phyloP scores from a whole-genome alignment of 345 rosid species.

The Excoecaria cochinchinensis region DNA sequence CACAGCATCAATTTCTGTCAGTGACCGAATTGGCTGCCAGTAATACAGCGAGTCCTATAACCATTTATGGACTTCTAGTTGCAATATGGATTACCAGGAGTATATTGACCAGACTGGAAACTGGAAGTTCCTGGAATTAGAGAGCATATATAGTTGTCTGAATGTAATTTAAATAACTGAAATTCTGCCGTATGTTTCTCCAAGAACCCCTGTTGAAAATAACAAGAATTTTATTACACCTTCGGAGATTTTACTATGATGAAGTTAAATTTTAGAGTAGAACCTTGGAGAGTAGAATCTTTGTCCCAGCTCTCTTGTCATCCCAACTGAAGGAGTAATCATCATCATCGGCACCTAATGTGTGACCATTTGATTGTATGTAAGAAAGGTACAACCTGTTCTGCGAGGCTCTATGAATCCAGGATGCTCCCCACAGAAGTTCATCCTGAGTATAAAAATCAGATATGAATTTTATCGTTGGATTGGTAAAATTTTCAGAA shows the following conservation, averaged over 20 bases:
- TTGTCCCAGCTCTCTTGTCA: conserved; percentile 88
- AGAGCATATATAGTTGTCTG: conserved; percentile 72
- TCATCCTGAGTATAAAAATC: conserved; percentile 58
- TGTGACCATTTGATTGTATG: conserved; percentile 76
- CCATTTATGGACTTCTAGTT: too few species aligned
- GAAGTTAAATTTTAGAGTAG: background rate
- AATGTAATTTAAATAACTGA: conserved; percentile 54
- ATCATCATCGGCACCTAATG: conserved; percentile 75
- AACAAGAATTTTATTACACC: background rate
- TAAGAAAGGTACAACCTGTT: conserved; percentile 60
- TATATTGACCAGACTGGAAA: conserved; percentile 56
- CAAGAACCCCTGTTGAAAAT: conserved; percentile 47
- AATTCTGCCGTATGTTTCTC: conserved; percentile 47
- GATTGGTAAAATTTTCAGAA: background rate
- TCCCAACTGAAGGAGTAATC: conserved; percentile 98
- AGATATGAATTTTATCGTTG: too few species aligned
- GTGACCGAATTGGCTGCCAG: too few species aligned
- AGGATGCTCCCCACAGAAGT: conserved; percentile 95
- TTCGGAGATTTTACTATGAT: background rate
- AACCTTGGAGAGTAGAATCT: conserved; percentile 91
- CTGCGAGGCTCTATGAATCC: conserved; percentile 88
- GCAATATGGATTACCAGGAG: conserved; percentile 41
- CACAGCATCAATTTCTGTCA: background rate
- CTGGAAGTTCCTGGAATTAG: conserved; percentile 55
- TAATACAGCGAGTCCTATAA: background rate